These are phyloP conservation scores for Candida tallmaniae DNA, from an alignment of 805 yeast genomes.

Conservation along the genomic window DNA sequence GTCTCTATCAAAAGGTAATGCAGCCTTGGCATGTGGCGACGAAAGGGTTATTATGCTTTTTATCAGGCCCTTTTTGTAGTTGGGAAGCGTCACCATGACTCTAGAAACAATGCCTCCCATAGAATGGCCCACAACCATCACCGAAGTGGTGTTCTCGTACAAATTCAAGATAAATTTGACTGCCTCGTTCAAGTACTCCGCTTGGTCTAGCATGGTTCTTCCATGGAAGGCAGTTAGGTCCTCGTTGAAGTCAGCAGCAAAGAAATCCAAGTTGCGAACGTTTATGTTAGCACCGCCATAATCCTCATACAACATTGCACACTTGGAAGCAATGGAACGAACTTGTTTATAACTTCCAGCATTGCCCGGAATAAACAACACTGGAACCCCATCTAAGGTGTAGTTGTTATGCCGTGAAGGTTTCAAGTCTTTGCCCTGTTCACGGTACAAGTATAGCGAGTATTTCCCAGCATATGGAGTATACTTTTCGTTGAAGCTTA, in stretches of 20 bases:
- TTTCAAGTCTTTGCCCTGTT: conserved; percentile 60
- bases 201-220: conserved; percentile 86
- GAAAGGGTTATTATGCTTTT: conserved; percentile 83
- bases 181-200: conserved; percentile 89
- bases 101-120: conserved; percentile 98
- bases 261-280: conserved; percentile 66
- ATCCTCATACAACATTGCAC: conserved; percentile 46
- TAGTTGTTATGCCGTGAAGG: conserved; percentile 40
- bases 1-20: conserved; percentile 91
- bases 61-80: conserved; percentile 65
- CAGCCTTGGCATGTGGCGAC: conserved; percentile 90
- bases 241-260: conserved; percentile 90
- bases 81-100: conserved; percentile 74
- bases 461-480: conserved; percentile 75
- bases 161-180: conserved; percentile 67
- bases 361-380: conserved; percentile 92
- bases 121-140: conserved; percentile 82
- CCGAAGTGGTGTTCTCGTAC: conserved; percentile 64
- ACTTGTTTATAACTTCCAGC: conserved; percentile 93
- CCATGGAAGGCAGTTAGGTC: conserved; percentile 97
- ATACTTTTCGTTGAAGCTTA: conserved; percentile 66
- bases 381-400: conserved; percentile 70
- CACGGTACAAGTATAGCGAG: conserved; percentile 80
- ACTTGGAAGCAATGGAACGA: conserved; percentile 84
- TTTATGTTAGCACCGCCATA: conserved; percentile 24